phyloP scores from a whole-genome alignment of 257 asterid genomes.

The Solanum gracilifrons region DNA sequence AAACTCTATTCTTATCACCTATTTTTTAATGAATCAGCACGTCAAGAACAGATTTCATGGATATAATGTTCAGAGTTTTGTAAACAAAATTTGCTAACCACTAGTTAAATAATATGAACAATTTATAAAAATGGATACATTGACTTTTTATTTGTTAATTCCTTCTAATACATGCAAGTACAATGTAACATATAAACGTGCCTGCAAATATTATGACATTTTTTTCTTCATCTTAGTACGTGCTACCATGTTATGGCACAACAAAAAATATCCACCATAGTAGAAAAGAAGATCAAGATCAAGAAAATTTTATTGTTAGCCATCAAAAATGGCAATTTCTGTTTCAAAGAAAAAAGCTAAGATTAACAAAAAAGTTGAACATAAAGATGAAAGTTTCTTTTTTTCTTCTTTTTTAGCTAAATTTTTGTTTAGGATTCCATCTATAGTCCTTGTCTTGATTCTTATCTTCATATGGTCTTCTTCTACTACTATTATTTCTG shows the following conservation, averaged over 20 bases:
- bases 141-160: neutral
- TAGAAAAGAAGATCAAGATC: neutral
- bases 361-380: constrained; percentile 11
- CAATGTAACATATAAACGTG: neutral
- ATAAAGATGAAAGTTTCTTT: constrained; percentile 9
- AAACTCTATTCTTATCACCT: neutral
- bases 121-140: neutral
- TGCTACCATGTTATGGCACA: constrained; percentile 14
- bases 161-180: neutral
- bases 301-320: neutral
- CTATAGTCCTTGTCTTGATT: constrained; percentile 19
- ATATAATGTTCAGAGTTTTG: neutral
- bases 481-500: constrained; percentile 42
- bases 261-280: neutral
- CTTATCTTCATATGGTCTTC: constrained; percentile 53
- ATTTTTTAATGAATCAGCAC: neutral
- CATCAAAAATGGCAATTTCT: constrained; percentile 20
- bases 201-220: neutral
- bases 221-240: neutral
- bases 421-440: constrained; percentile 22
- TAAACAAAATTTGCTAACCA: neutral
- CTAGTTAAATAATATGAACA: neutral
- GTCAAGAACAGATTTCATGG: neutral
- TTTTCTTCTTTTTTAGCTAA: constrained; percentile 17
- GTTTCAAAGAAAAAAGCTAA: constrained; percentile 32